Percentiles rank a stretch among this genome's conserved stretches.
Evolutionary conservation across 371 early-diverging fungal genomes (phyloP).

Genomic region (Mortierella sp.): DNA sequence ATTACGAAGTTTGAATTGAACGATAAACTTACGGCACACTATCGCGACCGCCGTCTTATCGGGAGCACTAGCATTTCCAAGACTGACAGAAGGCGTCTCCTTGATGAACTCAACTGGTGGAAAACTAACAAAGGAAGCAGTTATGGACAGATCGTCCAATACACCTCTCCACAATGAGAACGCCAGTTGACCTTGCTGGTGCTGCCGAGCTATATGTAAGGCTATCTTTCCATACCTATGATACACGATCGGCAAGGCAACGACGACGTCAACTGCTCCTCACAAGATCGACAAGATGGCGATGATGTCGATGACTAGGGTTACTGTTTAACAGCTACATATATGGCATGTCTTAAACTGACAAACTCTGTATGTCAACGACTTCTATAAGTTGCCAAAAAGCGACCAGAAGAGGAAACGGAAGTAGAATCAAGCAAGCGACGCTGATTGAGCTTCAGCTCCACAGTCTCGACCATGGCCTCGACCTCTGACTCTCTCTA

Average conservation of each 20-base stretch:
- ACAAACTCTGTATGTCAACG: slow-evolving; percentile 1
- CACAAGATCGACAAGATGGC: too few relatives aligned
- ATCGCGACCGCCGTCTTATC: slow-evolving; percentile 16
- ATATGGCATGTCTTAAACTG: background rate
- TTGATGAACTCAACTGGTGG: too few relatives aligned
- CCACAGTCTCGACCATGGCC: slow-evolving; percentile 11
- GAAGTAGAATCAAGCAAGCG: slow-evolving; percentile 9
- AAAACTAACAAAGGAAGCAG: too few relatives aligned
- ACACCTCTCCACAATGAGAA: too few relatives aligned
- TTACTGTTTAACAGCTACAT: slow-evolving; percentile 1
- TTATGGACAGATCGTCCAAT: too few relatives aligned
- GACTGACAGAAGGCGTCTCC: too few relatives aligned
- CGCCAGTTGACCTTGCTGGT: too few relatives aligned
- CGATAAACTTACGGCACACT: slow-evolving; percentile 7
- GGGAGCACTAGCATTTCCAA: slow-evolving; percentile 3
- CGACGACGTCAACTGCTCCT: background rate
- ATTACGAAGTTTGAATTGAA: slow-evolving; percentile 14
- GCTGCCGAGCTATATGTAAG: too few relatives aligned
- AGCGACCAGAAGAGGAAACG: slow-evolving; percentile 7
- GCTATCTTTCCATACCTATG: too few relatives aligned
- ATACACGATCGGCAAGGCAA: too few relatives aligned
- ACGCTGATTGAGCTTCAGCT: slow-evolving; percentile 10
- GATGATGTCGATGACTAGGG: too few relatives aligned
- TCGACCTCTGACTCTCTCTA: slow-evolving; percentile 12
- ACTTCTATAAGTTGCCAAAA: slow-evolving; percentile 4